Base-by-base conservation (phyloP, 2,329 filamentous ascomycete genomes). In the Anthostomella pinea region DNA sequence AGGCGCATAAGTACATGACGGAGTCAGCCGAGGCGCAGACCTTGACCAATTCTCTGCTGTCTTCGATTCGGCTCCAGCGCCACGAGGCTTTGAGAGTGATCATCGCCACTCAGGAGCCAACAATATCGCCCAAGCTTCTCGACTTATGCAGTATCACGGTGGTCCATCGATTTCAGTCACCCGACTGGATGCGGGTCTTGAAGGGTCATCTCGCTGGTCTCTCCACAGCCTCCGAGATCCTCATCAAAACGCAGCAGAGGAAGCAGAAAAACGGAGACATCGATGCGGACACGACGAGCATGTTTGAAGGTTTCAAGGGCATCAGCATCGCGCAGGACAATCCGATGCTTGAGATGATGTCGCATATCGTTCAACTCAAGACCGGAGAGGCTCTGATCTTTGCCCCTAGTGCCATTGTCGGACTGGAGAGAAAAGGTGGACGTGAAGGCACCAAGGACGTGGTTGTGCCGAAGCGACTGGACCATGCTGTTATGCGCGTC, bases 91-190 rank as follows among this genome's bases (percentile, higher is more conserved):
- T 75, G 0, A 73, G 85, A 1, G 68, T 89, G 4, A 56, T 91
- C 26, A 81, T 91, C 20, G 81, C 84, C 0, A 91, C 85, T 0
- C 85, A 93, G 53, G 86, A 91, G 51, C 86, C 85, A 0, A 87
- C 83, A 0, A 70, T 90, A 4, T 82, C 81, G 0, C 77, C 79
- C 0, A 70, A 72, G 11, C 69, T 93, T 0, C 69, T 91, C 0
- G 83, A 87, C 35, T 66, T 91, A 0, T 88, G 81, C 57, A 81
- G 77, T 1, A 64, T 85, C n/a, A 84, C 79, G 0, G 69, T 89
- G 11, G 78, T 89, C 0, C 85, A 90, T 52, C 72, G 81, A 0
- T 90, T 90, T 57, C 79, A 70, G 0, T 81, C 75, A 0, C 83
- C 83, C 0, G 70, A 71, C 2, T 87, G 83, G 83, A 69, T 79